phyloP scores from a whole-genome alignment of 1,139 yeast species.

The Blastobotrys buckinghamii region DNA sequence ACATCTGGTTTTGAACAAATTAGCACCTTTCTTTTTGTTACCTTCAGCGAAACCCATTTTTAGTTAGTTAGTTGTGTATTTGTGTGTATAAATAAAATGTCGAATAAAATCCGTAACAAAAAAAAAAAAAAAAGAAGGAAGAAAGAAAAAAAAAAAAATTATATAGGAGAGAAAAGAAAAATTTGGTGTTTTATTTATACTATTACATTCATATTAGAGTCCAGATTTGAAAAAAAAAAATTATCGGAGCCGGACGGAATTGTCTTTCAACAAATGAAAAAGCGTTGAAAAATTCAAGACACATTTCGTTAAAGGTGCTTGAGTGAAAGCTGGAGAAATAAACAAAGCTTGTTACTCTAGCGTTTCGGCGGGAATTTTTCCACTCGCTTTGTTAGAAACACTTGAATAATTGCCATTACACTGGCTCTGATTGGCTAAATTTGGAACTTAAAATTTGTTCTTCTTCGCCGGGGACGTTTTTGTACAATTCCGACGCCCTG shows the following conservation, averaged over 20 bases:
- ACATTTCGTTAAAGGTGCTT: no score
- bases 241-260: background rate
- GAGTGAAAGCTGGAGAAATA: background rate
- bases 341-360: no score
- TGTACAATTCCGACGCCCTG: no score
- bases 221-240: background rate
- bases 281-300: background rate
- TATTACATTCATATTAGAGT: no score
- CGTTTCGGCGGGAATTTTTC: no score
- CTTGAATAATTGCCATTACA: no score
- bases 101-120: background rate
- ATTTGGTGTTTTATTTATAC: background rate
- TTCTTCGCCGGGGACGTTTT: no score
- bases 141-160: background rate
- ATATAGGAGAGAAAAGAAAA: background rate
- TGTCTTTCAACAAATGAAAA: background rate
- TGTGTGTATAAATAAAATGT: background rate
- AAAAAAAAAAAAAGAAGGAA: background rate
- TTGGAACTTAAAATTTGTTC: no score
- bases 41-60: constrained; percentile 14
- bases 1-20: constrained; percentile 97
- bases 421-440: no score
- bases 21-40: constrained; percentile 94
- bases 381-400: no score
- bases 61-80: background rate